Evolutionary conservation across 495 filamentous ascomycete species (phyloP), one percentile per base, ranked within the genome.

Genomic region (Chlorociboria aeruginascens): DNA sequence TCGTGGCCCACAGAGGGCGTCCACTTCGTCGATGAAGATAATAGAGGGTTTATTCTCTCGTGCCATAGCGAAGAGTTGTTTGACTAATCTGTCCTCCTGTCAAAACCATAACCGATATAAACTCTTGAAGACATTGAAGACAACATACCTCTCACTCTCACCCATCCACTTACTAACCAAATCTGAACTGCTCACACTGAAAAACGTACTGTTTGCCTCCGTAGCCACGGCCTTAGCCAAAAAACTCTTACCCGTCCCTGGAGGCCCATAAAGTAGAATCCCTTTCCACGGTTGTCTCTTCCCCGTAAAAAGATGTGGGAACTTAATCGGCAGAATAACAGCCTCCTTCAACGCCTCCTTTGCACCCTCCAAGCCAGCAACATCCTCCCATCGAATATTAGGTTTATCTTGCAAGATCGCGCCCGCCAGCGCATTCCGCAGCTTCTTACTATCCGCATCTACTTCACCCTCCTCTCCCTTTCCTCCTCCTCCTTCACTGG

Each of bases 81-180:
- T 96, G 32, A 98, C 93, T 53, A 98, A 74, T 61, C 90, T 95
- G 55, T 25, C 30, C 4, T 9, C 25, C 3, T 48, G 17, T 59
- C 9, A 51, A 44, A 14, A 25, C 20, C 20, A 25, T 4, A 25
- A 25, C 20, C 20, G 17, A 38, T 10, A n/a, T 31, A 3, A 3
- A 25, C 20, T 25, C 20, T 25, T 2, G 20, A 25, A 25, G 4
- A 4, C 20, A 25, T 25, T 2, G 20, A 25, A 25, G 4, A 4
- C 20, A 25, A 25, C 20, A 25, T 67, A 95, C 90, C 90, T 74
- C 77, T 98, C 92, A 74, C 82, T 89, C 65, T 98, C 92, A 66
- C 92, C 92, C 93, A 98, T 97, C 92, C 92, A 98, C 63, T 98
- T 98, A 49, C 83, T 89, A 30, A 97, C 93, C 66, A 98, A 63